Evolutionary conservation across 345 rosid genomes (phyloP), one percentile per base, ranked within the genome.

Genomic region (Gossypium thurberi): DNA sequence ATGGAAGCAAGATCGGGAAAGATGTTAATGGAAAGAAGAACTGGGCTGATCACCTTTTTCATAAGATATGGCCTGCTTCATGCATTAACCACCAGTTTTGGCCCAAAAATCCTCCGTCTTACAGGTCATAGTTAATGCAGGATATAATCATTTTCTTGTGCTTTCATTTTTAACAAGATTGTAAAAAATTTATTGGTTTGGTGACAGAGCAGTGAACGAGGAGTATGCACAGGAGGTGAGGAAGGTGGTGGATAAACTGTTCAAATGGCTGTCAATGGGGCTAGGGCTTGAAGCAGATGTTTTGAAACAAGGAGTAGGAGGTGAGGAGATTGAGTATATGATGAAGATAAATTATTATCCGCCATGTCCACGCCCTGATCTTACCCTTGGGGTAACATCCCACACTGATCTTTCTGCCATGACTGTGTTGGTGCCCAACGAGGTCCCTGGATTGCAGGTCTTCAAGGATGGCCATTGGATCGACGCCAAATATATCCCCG

Each of bases 41-140:
- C 4, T 92, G 98, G 98, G 91, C 80, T 0, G 97, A 92, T 78
- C 95, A 92, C 70, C 87, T 92, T 69, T 94, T 94, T 56, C 97
- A 94, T 73, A 81, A 46, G 73, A 82, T 94, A 48, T 94, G 90
- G 95, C 98, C 98, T 21, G 92, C 90, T 57, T 65, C 83, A 0
- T 57, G 71, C 18, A 78, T 92, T 66, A 83, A 91, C 59, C 77
- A 89, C 78, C 70, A 50, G 21, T 94, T 86, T 75, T 92, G 97
- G 98, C 98, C 98, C 1, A 61, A 69, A n/a, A 85, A 85, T 33
- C 95, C 98, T 4, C 78, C 92, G 13, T 81, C 87, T 65, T 94
- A 94, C 84, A 89, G 93, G 98, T 86, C 56, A 15, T 52, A 52
- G 8, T 52, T 52, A n/a, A 52, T 20, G 12, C 55, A 15, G 0